Evolutionary conservation across 371 early-diverging fungal species (phyloP).

Genomic region (Entomophthora muscae): DNA sequence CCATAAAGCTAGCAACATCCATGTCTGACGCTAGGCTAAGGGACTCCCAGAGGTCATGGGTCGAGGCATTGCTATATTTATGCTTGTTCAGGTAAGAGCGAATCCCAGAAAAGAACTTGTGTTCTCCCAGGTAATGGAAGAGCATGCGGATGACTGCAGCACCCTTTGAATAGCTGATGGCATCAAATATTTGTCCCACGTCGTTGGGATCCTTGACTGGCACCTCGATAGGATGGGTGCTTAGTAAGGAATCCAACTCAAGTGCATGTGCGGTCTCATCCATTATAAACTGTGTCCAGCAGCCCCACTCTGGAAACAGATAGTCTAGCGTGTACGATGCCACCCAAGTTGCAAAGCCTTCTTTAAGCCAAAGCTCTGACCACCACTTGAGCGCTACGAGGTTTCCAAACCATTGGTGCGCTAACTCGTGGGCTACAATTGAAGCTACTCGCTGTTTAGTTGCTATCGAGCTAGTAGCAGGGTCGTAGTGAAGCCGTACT

Average conservation of each 20-base stretch:
- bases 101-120: slow-evolving; percentile 52
- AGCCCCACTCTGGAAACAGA: slow-evolving; percentile 54
- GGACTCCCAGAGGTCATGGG: slow-evolving; percentile 69
- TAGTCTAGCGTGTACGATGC: slow-evolving; percentile 61
- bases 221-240: slow-evolving; percentile 84
- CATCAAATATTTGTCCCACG: slow-evolving; percentile 67
- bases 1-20: slow-evolving; percentile 61
- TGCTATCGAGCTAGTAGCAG: background rate
- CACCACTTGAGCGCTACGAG: slow-evolving; percentile 73
- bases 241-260: slow-evolving; percentile 54
- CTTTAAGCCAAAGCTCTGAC: slow-evolving; percentile 90
- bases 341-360: slow-evolving; percentile 92
- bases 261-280: slow-evolving; percentile 50
- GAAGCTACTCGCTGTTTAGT: background rate
- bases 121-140: slow-evolving; percentile 51
- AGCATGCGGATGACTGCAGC: slow-evolving; percentile 86
- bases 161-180: slow-evolving; percentile 75
- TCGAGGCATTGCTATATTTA: slow-evolving; percentile 67
- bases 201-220: slow-evolving; percentile 54
- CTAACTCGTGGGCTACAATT: slow-evolving; percentile 81
- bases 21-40: slow-evolving; percentile 40
- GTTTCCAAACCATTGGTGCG: slow-evolving; percentile 97
- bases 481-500: slow-evolving; percentile 44
- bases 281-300: slow-evolving; percentile 55
- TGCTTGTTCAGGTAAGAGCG: slow-evolving; percentile 57